Evolutionary conservation across 1,284 basidiomycete species (phyloP).

Genomic region (Schizophyllum commune): DNA sequence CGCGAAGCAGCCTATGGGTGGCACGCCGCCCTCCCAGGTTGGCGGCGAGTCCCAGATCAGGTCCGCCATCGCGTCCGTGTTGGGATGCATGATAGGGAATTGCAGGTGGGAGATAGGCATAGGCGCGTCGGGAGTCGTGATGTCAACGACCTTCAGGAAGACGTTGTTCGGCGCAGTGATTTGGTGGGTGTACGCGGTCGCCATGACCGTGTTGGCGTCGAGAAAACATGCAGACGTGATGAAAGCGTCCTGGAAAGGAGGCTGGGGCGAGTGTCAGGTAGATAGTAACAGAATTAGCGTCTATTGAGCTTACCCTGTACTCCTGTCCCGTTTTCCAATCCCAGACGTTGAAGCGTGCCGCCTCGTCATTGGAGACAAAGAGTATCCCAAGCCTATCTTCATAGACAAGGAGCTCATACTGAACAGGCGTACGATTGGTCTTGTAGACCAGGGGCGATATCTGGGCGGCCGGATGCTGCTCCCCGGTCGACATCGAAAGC

Average conservation of each 20-base stretch:
- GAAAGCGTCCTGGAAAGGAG: conserved; percentile 1
- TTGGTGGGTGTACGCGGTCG: not conserved
- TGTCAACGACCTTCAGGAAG: not conserved
- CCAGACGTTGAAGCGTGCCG: conserved; percentile 11
- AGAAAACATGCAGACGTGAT: conserved; percentile 10
- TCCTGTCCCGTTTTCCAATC: conserved; percentile 14
- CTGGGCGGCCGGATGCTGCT: conserved; percentile 9
- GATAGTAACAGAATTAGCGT: not conserved
- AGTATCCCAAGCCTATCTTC: conserved; percentile 13
- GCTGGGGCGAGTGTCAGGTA: not conserved
- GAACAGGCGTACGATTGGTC: not conserved
- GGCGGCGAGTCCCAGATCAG: not conserved
- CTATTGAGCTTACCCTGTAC: conserved; percentile 9
- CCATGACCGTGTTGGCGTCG: conserved; percentile 5
- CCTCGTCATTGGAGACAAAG: conserved; percentile 4
- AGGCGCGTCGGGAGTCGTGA: conserved; percentile 2
- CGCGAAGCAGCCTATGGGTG: conserved; percentile 1
- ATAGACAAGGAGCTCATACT: conserved; percentile 13
- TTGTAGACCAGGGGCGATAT: not conserved
- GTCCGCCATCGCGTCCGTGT: not conserved
- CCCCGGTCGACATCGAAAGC: conserved; percentile 10
- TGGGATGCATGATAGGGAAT: not conserved
- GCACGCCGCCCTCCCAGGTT: not conserved
- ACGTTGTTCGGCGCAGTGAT: not conserved
- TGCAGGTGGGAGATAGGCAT: not conserved